phyloP scores from a whole-genome alignment of 2,329 filamentous ascomycete genomes.

The Phyllosticta paracitricarpa region DNA sequence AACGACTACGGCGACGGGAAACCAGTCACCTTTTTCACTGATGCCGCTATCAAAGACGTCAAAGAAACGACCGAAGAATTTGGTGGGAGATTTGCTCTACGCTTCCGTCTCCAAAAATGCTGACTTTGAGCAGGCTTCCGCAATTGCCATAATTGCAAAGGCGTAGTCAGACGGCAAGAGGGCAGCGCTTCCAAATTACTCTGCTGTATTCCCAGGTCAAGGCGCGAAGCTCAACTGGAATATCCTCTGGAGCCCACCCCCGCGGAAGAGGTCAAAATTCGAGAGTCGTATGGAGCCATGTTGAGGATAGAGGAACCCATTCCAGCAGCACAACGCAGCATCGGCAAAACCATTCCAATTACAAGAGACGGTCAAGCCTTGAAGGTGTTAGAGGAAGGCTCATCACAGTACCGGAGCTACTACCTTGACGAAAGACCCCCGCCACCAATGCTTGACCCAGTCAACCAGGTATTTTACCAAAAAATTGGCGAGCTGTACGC shows the following conservation, averaged over 20 bases:
- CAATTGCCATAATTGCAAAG: neutral
- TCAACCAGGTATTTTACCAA: neutral
- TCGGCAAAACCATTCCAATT: neutral
- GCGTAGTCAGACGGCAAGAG: neutral
- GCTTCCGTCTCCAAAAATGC: no score
- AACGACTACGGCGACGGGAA: neutral
- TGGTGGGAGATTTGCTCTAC: neutral
- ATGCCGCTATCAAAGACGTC: neutral
- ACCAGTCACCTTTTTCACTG: neutral
- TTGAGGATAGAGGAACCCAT: neutral
- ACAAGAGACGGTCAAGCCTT: conserved; percentile 53
- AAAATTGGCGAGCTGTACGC: conserved; percentile 29
- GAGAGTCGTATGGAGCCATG: neutral
- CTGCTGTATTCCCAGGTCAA: neutral
- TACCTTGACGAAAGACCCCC: conserved; percentile 17
- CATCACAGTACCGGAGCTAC: conserved; percentile 70
- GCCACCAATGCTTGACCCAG: neutral
- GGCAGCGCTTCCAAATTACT: neutral
- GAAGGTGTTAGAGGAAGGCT: conserved; percentile 45
- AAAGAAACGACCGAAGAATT: neutral
- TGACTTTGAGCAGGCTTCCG: neutral
- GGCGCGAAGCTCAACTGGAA: neutral
- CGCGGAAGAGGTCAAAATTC: neutral
- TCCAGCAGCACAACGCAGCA: neutral
- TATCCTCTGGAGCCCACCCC: neutral